Evolutionary conservation across 2,329 filamentous ascomycete genomes (phyloP).

Genomic region (Colletotrichum cuscutae): DNA sequence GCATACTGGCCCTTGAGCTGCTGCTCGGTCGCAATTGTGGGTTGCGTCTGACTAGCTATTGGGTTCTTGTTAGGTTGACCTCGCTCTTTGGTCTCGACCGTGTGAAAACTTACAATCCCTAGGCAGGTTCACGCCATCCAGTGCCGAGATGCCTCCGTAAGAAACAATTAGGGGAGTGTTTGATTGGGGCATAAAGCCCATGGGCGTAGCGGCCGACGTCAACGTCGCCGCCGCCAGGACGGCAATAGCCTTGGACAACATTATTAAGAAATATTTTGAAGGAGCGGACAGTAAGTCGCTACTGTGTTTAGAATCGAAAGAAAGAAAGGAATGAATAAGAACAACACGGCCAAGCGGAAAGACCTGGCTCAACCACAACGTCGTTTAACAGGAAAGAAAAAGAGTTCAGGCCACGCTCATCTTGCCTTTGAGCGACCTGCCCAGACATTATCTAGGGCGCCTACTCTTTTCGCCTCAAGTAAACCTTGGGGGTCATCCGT

Average conservation of each 20-base stretch:
- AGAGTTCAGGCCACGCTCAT: not conserved
- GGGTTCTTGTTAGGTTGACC: not conserved
- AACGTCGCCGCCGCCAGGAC: slow-evolving; percentile 45
- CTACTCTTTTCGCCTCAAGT: not conserved
- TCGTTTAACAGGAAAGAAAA: slow-evolving; percentile 27
- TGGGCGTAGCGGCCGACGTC: slow-evolving; percentile 51
- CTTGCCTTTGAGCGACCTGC: not conserved
- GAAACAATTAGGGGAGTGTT: slow-evolving; percentile 51
- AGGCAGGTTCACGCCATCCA: slow-evolving; percentile 50
- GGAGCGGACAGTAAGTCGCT: slow-evolving; percentile 11
- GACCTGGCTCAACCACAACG: slow-evolving; percentile 13
- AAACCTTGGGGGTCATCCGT: slow-evolving; percentile 11
- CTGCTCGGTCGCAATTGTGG: slow-evolving; percentile 34
- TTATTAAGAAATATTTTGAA: slow-evolving; percentile 37
- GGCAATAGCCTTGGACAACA: slow-evolving; percentile 45
- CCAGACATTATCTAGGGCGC: slow-evolving; percentile 21
- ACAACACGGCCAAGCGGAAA: slow-evolving; percentile 34
- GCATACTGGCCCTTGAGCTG: slow-evolving; percentile 46
- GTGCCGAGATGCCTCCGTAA: slow-evolving; percentile 48
- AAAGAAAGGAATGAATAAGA: slow-evolving; percentile 14
- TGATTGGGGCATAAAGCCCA: slow-evolving; percentile 52
- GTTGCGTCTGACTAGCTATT: slow-evolving; percentile 26
- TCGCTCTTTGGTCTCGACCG: not conserved
- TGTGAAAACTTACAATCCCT: slow-evolving; percentile 45
- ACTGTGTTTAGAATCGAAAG: not conserved